Evolutionary conservation across 305 asterid genomes (phyloP).

Genomic region (Coffea humblotiana): DNA sequence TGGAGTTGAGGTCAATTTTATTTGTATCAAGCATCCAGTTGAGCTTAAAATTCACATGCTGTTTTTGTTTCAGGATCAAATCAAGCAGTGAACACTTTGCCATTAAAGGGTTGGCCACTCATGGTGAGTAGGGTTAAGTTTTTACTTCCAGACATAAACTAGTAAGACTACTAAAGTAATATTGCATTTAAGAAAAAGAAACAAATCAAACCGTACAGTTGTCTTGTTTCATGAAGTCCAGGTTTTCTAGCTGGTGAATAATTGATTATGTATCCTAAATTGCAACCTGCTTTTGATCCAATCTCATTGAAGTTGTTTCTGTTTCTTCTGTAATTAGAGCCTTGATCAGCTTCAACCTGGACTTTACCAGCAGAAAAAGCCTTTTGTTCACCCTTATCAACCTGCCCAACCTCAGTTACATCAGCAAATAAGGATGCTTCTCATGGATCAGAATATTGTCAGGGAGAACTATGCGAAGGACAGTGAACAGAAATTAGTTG

Average conservation of each 20-base stretch:
- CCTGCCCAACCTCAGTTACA: constrained; percentile 17
- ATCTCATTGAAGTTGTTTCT: neutral
- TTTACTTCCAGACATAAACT: neutral
- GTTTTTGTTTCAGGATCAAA: constrained; percentile 25
- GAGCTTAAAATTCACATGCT: constrained; percentile 3
- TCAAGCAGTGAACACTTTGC: constrained; percentile 21
- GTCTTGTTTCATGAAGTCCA: neutral
- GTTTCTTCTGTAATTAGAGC: constrained; percentile 20
- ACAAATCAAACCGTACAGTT: neutral
- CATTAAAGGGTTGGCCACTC: constrained; percentile 37
- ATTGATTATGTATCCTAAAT: neutral
- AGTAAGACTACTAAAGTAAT: neutral
- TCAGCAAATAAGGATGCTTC: constrained; percentile 23
- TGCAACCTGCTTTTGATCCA: neutral
- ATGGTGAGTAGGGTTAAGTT: constrained; percentile 20
- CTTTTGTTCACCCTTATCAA: constrained; percentile 15
- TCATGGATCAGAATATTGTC: constrained; percentile 8
- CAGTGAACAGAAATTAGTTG: constrained; percentile 2
- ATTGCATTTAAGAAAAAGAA: neutral
- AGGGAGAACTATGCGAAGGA: constrained; percentile 7
- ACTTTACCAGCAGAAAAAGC: constrained; percentile 20
- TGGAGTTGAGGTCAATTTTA: neutral
- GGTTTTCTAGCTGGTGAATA: neutral
- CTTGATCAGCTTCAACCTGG: constrained; percentile 25
- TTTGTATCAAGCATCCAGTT: neutral